A percentile compares a stretch with the other conserved stretches of the same genome.
Evolutionary conservation across 1,139 yeast species (phyloP).

Genomic region (Nakaseomyces nivariensis): DNA sequence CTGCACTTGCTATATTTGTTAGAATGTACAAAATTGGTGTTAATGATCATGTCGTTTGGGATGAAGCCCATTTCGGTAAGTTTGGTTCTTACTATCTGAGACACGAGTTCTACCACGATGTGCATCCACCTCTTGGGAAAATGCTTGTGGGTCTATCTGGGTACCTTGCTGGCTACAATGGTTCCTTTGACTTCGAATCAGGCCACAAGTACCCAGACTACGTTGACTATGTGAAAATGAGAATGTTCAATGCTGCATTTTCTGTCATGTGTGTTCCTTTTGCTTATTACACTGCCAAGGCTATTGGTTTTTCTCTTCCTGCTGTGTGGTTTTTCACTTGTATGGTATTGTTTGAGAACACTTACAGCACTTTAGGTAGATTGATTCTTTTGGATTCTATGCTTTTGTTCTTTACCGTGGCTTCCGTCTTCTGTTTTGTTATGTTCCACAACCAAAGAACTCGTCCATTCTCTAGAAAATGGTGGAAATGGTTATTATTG

Average conservation of each 20-base stretch:
- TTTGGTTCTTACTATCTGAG: slow-evolving; percentile 89
- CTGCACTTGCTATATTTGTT: slow-evolving; percentile 56
- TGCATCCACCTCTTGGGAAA: slow-evolving; percentile 97
- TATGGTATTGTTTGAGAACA: slow-evolving; percentile 78
- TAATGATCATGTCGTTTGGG: slow-evolving; percentile 79
- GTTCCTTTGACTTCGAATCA: slow-evolving; percentile 89
- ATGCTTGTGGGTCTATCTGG: slow-evolving; percentile 96
- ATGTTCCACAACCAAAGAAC: slow-evolving; percentile 70
- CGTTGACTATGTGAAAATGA: slow-evolving; percentile 82
- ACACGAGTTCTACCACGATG: slow-evolving; percentile 94
- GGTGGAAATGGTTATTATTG: slow-evolving; percentile 89
- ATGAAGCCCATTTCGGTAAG: slow-evolving; percentile 94
- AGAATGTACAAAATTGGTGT: slow-evolving; percentile 70
- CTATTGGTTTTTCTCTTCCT: slow-evolving; percentile 67
- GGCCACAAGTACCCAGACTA: slow-evolving; percentile 81
- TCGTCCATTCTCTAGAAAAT: slow-evolving; percentile 58
- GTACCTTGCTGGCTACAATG: slow-evolving; percentile 87
- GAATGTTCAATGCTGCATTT: slow-evolving; percentile 85
- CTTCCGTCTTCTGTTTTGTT: slow-evolving; percentile 68
- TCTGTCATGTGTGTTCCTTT: slow-evolving; percentile 85
- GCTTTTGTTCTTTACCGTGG: slow-evolving; percentile 83
- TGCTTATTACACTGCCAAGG: slow-evolving; percentile 86
- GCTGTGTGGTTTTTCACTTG: slow-evolving; percentile 84
- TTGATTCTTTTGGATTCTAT: slow-evolving; percentile 93
- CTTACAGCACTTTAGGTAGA: slow-evolving; percentile 82